Evolutionary conservation across 441 rosid species (phyloP), one percentile per base, ranked within the genome.

Genomic region (Jatropha podagrica): DNA sequence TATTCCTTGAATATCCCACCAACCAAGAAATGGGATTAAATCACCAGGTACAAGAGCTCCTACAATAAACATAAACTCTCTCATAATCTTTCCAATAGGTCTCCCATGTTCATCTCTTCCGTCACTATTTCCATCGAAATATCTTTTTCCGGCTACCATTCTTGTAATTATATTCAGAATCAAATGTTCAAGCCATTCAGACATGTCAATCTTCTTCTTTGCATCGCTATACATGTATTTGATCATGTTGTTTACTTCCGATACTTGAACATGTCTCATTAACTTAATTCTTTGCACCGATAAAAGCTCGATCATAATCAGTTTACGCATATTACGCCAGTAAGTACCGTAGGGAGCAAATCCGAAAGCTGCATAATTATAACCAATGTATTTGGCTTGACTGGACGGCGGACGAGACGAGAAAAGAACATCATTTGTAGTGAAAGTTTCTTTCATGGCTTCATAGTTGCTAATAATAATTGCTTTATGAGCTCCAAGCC

Each of bases 121-220:
- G 6, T 51, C 61, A 13, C 18, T 2, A 1, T 15, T 55, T 2
- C 49, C 18, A 8, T 42, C 12, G 55, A 73, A 68, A 27, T 41
- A 77, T 20, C 74, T 73, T 65, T 74, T 78, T 48, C 74, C 77
- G 7, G 77, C 81, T 0, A 78, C 55, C 64, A 72, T 78, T 41
- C 77, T 38, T 5, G 74, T 78, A 7, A 78, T 49, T 18, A 68
- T 73, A 48, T 78, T 73, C 4, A 78, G 6, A 0, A 27, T 37
- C 26, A 72, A 23, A 20, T 27, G 51, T 1, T 59, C 55, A 2
- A 77, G 4, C 15, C 23, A 3, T 38, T 74, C 52, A 2, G 41
- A 38, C 68, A 78, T 62, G 32, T 63, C 15, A 38, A 72, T 44
- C 41, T 58, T 59, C 26, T 23, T 59, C 12, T 23, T 7, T 20